Base-by-base conservation (phyloP, 169 alveolate genomes). In the Plasmodium yoelii region DNA sequence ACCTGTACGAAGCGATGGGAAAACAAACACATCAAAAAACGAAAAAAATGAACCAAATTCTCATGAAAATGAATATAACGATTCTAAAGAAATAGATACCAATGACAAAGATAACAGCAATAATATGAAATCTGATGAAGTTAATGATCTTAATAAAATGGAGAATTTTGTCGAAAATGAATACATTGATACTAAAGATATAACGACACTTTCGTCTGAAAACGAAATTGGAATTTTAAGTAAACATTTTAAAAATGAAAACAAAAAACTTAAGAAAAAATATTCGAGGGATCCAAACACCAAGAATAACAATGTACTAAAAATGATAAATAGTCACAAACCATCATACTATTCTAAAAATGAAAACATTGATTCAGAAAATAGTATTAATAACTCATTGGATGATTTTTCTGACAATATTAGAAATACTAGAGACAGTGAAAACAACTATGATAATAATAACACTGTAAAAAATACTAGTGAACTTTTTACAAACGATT, bases 401-500 rank as follows among this genome's bases (percentile, higher is more conserved):
- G 74, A 73, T 44, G 42, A 34, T 34, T 34, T 2, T 34, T 5
- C 42, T 34, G 4, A 34, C 42, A 22, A 73, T 59, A 24, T 26
- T 49, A 34, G 64, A n/a, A 59, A 51, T 65, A 63, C 64, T n/a
- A 59, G 60, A 18, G 46, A 51, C 1, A 28, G 8, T n/a, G 12
- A 56, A 26, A 22, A 53, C 10, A 13, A 59, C 22, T 5, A 15
- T 26, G 18, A 75, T 63, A 61, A 56, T 56, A 60, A 63, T 56
- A 84, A 61, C 63, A 34, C 70, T 18, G 86, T 69, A 34, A 84
- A 84, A 69, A 84, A 84, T 53, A 84, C 53, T n/a, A 84, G 51
- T 34, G 86, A 84, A 67, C 18, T 68, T 15, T 84, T 56, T 57
- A 44, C 60, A 19, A 46, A 60, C 15, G 46, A 61, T 18, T 61